Percentiles rank a stretch among this genome's conserved stretches.
These are phyloP conservation scores for Cladophialophora carrionii DNA, from an alignment of 2,329 filamentous ascomycete genomes.

Conservation along the genomic window DNA sequence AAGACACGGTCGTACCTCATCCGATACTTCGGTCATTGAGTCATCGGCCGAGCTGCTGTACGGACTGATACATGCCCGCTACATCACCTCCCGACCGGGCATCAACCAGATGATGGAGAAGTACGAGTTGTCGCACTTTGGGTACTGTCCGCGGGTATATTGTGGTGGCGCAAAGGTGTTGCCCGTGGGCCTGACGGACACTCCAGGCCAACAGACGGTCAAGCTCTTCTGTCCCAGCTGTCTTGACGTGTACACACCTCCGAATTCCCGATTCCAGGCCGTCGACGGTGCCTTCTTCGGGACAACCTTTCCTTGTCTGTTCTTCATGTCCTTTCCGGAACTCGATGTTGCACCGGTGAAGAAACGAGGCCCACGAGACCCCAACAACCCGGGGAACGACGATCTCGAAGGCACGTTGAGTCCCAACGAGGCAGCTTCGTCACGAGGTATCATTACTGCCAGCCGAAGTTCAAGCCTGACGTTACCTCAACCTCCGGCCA, in stretches of 20 bases:
- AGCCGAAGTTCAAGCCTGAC: conserved; percentile 38
- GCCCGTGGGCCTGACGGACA: conserved; percentile 90
- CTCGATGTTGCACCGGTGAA: conserved; percentile 78
- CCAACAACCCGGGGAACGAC: conserved; percentile 26
- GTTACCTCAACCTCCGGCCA: conserved; percentile 39
- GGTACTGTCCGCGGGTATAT: conserved; percentile 89
- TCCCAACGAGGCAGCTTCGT: conserved; percentile 37
- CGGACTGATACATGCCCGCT: conserved; percentile 95
- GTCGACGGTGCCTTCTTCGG: conserved; percentile 98
- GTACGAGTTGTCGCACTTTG: conserved; percentile 96
- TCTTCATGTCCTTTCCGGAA: conserved; percentile 98
- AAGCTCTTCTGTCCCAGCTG: conserved; percentile 98
- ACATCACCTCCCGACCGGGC: conserved; percentile 92
- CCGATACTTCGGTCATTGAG: conserved; percentile 93
- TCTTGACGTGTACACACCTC: conserved; percentile 94
- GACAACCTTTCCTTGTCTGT: conserved; percentile 93
- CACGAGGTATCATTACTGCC: conserved; percentile 32
- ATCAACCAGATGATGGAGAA: conserved; percentile 99
- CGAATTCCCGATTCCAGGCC: conserved; percentile 94
- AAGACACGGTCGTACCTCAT: conserved; percentile 82
- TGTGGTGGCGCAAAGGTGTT: conserved; percentile 89
- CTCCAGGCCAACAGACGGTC: conserved; percentile 93
- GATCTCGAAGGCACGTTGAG: conserved; percentile 36
- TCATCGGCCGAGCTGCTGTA: conserved; percentile 98
- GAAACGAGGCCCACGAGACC: conserved; percentile 46